A percentile compares a stretch with the other conserved stretches of the same genome.
phyloP scores from a whole-genome alignment of 225 moss, liverwort and hornwort species.

The Physcomitrium patens region DNA sequence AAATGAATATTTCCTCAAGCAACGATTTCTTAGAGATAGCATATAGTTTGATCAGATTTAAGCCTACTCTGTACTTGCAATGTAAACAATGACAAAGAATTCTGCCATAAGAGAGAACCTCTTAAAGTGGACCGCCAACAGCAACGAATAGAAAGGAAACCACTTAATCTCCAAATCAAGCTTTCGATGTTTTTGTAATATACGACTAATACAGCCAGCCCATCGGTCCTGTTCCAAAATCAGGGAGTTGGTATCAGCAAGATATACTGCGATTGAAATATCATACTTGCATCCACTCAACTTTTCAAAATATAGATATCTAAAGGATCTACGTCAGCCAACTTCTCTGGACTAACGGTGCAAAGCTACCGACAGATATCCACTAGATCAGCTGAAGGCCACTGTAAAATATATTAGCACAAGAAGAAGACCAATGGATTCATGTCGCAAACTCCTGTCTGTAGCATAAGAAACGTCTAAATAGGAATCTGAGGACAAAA shows the following conservation, averaged over 20 bases:
- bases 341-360: not conserved
- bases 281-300: not conserved
- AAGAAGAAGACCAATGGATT: not conserved
- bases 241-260: conserved; percentile 7
- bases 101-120: conserved; percentile 43
- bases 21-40: not conserved
- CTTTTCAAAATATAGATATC: conserved; percentile 11
- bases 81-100: conserved; percentile 4
- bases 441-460: not conserved
- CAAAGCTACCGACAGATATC: conserved; percentile 13
- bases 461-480: not conserved
- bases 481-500: conserved; percentile 14
- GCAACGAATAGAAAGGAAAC: conserved; percentile 64
- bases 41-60: conserved; percentile 2
- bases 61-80: not conserved
- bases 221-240: conserved; percentile 63
- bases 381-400: not conserved
- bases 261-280: conserved; percentile 1
- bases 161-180: conserved; percentile 67
- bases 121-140: conserved; percentile 75
- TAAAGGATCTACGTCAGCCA: conserved; percentile 10
- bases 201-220: conserved; percentile 62
- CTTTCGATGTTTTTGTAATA: conserved; percentile 68
- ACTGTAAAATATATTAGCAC: conserved; percentile 7
- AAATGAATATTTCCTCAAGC: not conserved